These are phyloP conservation scores for Luvunga scandens DNA, from an alignment of 345 rosid species.

Conservation along the genomic window DNA sequence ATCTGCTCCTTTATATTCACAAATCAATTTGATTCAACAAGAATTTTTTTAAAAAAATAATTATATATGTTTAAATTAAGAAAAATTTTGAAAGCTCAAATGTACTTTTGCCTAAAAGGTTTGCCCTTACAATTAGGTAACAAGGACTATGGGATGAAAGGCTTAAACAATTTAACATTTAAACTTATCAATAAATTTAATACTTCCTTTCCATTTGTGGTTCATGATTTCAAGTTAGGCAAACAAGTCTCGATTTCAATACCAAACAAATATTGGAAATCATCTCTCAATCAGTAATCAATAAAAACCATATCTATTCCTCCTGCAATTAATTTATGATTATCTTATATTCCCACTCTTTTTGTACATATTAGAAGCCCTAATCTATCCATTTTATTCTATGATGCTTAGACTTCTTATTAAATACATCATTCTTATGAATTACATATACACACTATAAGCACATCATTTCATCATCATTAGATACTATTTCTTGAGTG, in stretches of 20 bases:
- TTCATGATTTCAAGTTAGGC: constrained; percentile 3
- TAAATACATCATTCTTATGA: not conserved
- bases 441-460: not conserved
- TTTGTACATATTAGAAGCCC: not conserved
- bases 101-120: too few relatives aligned
- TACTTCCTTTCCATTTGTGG: not conserved
- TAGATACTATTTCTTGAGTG: not conserved
- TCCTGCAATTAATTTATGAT: not conserved
- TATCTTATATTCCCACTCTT: not conserved
- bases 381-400: not conserved
- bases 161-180: too few relatives aligned
- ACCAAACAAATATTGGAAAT: not conserved
- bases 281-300: not conserved
- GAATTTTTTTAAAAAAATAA: too few relatives aligned
- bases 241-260: not conserved
- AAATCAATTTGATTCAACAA: too few relatives aligned
- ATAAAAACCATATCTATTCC: not conserved
- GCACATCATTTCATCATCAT: not conserved
- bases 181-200: not conserved
- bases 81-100: too few relatives aligned
- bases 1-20: too few relatives aligned
- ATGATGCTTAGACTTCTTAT: not conserved
- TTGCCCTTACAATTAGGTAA: too few relatives aligned
- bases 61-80: too few relatives aligned
- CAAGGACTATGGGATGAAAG: too few relatives aligned